Percentiles rank a stretch among this genome's conserved stretches.
Evolutionary conservation across 2,329 filamentous ascomycete species (phyloP).

Genomic region (Hymenotorrendiella dingleyae): DNA sequence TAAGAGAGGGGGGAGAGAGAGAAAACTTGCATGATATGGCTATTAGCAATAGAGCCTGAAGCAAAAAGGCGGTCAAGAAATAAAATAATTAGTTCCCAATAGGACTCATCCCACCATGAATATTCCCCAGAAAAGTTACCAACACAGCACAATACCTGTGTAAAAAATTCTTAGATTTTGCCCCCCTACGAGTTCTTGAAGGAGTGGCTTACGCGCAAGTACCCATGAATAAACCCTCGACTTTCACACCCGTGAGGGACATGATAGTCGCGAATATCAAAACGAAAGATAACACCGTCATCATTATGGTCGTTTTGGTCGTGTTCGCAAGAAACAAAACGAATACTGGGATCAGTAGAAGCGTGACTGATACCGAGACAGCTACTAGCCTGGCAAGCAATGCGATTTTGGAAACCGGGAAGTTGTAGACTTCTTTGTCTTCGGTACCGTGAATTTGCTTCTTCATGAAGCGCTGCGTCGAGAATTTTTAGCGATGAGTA

Average conservation of each 20-base stretch:
- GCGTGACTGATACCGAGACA: constrained; percentile 5
- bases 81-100: too few relatives aligned
- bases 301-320: background rate
- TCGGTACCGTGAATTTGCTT: background rate
- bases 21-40: too few relatives aligned
- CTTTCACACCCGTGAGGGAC: constrained; percentile 8
- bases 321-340: constrained; percentile 8
- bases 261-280: constrained; percentile 9
- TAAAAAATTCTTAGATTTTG: background rate
- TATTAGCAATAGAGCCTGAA: too few relatives aligned
- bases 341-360: constrained; percentile 12
- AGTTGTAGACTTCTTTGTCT: constrained; percentile 4
- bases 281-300: constrained; percentile 6
- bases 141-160: constrained; percentile 9
- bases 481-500: too few relatives aligned
- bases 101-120: too few relatives aligned
- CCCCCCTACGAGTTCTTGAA: too few relatives aligned
- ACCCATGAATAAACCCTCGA: constrained; percentile 9
- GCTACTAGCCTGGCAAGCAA: constrained; percentile 4
- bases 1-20: too few relatives aligned
- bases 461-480: background rate
- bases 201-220: constrained; percentile 6
- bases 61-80: too few relatives aligned
- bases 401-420: constrained; percentile 5
- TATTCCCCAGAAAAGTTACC: constrained; percentile 8